Evolutionary conservation across 345 rosid genomes (phyloP), one percentile per base, ranked within the genome.

Genomic region (Eucalyptus pumila): DNA sequence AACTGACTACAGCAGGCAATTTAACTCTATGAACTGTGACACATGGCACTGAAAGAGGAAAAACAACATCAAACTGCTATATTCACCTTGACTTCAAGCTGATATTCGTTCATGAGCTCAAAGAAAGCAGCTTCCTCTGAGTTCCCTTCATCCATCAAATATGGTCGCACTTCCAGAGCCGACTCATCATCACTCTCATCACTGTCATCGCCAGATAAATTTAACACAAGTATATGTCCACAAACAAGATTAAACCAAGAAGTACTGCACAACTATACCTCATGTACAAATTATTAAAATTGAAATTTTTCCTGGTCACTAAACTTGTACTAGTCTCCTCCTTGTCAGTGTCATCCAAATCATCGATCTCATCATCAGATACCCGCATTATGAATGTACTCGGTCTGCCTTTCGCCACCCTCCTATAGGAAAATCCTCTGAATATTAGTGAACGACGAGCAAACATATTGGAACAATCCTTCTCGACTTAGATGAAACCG

Each of bases 101-200:
- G 94, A 90, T 94, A 93, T 80, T 95, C 96, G 23, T 93, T 90
- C 54, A 80, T 93, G 89, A 92, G 90, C 94, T 96, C 97, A 86
- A 91, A 88, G 58, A 97, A 76, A 83, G 94, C 92, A 91, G 92
- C 92, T 89, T 98, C 98, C 87, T 89, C 94, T 76, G 93, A 65
- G 51, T 95, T 95, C 88, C 88, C 91, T 91, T 93, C 93, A 88
- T 92, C 93, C 96, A 95, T 90, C 92, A 95, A 87, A 90, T 45
- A 90, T 26, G 94, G 83, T 86, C 94, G 94, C 13, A 47, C 89
- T 88, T 91, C 94, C 90, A 88, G 88, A 88, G 72, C 92, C 7
- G 88, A 88, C 86, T 95, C 96, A 52, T 92, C 91, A 80, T 94
- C 97, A 90, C 95, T 94, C 60, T 93, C 98, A 65, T 94, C 96